Base-by-base conservation (phyloP, 2,329 filamentous ascomycete species). In the Colletotrichum musicola region DNA sequence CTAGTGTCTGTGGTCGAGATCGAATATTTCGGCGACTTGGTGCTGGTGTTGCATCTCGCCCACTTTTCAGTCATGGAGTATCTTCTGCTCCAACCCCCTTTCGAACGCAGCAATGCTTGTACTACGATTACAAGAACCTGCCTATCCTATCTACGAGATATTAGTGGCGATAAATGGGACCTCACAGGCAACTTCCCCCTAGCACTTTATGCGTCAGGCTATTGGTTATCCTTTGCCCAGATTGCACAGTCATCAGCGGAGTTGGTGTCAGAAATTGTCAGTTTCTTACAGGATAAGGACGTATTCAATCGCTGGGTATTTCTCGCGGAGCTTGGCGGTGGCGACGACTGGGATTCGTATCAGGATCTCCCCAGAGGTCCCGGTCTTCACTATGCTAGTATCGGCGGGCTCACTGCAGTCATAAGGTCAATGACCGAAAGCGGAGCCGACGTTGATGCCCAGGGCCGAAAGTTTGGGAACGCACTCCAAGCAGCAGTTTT, bases 21-120 rank as follows among this genome's bases (percentile, higher is more conserved):
- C 25, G 4, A 30, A n/a, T 4, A 12, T 3, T 1, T 14, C 9
- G 6, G 2, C 13, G 4, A 6, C 3, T 4, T n/a, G 4, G 4
- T 6, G 27, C 20, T 30, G 27, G 49, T 18, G 7, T 4, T 51
- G 6, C 25, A 51, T 35, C 49, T 51, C 10, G 49, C 49, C 4
- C 49, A 51, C 5, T 51, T 51, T 10, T 51, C 49, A 4, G 49
- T 51, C 25, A 51, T 18, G 14, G 49, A 51, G 9, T 51, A 51
- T n/a, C 49, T 51, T 42, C 40, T 42, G 4, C 40, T 42, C 12
- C 40, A 42, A 16, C 4, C 1, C 12, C 16, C 1, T 6, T 42
- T 42, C 13, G 40, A 42, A 4, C 13, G 4, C 1, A 13, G 1
- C 4, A 42, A 12, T 2, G 12, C 40, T 16, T 14, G 40, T 13